Evolutionary conservation across 495 filamentous ascomycete genomes (phyloP).

Genomic region (Recurvomyces mirabilis): DNA sequence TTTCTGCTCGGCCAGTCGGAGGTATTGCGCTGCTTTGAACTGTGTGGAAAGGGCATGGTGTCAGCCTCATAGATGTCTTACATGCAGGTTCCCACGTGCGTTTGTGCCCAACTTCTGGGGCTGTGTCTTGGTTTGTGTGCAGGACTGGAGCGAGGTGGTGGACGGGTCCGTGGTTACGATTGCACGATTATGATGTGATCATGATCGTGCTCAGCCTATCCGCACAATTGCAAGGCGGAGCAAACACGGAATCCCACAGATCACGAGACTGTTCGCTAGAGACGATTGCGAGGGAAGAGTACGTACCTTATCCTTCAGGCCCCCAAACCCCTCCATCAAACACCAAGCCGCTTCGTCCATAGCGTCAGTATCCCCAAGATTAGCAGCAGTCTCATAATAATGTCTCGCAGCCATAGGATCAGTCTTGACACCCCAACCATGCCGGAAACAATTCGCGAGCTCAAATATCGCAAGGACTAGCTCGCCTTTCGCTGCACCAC

Average conservation of each 20-base stretch:
- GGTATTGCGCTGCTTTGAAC: conserved; percentile 84
- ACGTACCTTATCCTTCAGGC: conserved; percentile 94
- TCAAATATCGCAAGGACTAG: conserved; percentile 97
- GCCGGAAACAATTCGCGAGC: conserved; percentile 84
- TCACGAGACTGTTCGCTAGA: too few relatives aligned
- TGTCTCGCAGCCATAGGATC: conserved; percentile 80
- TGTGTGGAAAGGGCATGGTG: conserved; percentile 32
- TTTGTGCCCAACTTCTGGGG: conserved; percentile 30
- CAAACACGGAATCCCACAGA: too few relatives aligned
- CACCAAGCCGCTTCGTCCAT: conserved; percentile 98
- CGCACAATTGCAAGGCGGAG: too few relatives aligned
- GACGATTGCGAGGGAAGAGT: not conserved
- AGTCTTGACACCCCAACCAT: conserved; percentile 88
- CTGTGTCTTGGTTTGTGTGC: too few relatives aligned
- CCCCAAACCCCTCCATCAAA: conserved; percentile 87
- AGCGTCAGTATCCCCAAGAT: conserved; percentile 89
- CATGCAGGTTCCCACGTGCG: conserved; percentile 1
- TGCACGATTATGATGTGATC: too few relatives aligned
- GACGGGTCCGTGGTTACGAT: too few relatives aligned
- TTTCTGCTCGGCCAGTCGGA: conserved; percentile 79
- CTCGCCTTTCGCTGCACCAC: conserved; percentile 91
- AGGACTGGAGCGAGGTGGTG: too few relatives aligned
- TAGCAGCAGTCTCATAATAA: conserved; percentile 96
- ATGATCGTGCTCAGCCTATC: too few relatives aligned
- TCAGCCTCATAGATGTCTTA: conserved; percentile 9